Conservation (phyloP, 257 asterid genomes). For the Lithospermum erythrorhizon region DNA sequence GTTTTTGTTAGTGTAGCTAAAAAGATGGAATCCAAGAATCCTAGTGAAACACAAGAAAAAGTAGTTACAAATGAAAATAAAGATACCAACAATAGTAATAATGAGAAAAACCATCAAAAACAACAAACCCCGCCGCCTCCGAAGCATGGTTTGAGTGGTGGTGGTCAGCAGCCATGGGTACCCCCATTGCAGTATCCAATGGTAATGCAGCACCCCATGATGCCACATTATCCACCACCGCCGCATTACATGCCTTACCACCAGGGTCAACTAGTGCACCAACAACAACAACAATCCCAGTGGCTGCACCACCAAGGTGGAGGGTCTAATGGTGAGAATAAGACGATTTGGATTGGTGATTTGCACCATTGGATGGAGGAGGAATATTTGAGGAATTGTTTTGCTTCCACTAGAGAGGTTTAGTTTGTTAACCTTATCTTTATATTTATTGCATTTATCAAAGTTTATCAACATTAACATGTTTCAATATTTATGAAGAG, state of each 20-base stretch:
- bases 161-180: constrained; percentile 45
- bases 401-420: constrained; percentile 84
- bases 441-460: background rate
- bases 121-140: constrained; percentile 16
- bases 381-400: constrained; percentile 87
- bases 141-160: too few species aligned
- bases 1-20: too few species aligned
- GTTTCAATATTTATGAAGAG: too few species aligned
- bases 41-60: constrained; percentile 36
- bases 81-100: constrained; percentile 5
- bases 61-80: constrained; percentile 13
- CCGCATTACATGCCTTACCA: constrained; percentile 71
- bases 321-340: constrained; percentile 59
- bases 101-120: background rate
- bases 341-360: constrained; percentile 98
- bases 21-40: constrained; percentile 38
- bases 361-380: constrained; percentile 93
- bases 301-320: constrained; percentile 23
- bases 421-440: background rate
- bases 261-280: constrained; percentile 29
- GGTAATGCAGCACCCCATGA: constrained; percentile 85
- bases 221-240: constrained; percentile 34
- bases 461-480: background rate
- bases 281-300: constrained; percentile 17
- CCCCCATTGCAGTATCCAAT: constrained; percentile 67